Evolutionary conservation across 2,329 filamentous ascomycete genomes (phyloP).

Genomic region (Aureobasidium musti): DNA sequence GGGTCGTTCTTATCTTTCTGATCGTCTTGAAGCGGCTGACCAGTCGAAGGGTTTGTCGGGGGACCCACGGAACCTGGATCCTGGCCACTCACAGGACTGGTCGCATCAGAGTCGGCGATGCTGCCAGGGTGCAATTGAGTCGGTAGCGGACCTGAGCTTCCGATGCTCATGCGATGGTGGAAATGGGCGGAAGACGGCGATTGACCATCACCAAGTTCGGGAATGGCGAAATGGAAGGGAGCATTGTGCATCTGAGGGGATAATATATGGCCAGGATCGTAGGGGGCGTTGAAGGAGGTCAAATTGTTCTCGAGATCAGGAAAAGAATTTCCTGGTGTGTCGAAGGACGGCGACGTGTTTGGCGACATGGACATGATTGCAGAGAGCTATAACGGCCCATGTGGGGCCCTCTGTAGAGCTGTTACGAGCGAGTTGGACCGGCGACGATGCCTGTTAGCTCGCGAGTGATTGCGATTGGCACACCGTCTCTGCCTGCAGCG

Average conservation of each 20-base stretch:
- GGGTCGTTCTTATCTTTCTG: conserved; percentile 37
- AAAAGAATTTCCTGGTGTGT: conserved; percentile 13
- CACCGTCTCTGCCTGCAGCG: conserved; percentile 6
- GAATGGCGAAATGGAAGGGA: conserved; percentile 30
- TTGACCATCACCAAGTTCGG: conserved; percentile 34
- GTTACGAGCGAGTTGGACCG: neutral
- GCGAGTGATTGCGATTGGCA: neutral
- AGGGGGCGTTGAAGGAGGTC: conserved; percentile 15
- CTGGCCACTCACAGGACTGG: conserved; percentile 35
- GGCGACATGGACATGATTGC: conserved; percentile 22
- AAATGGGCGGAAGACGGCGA: conserved; percentile 40
- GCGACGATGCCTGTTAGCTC: neutral
- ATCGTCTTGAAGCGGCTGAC: conserved; percentile 26
- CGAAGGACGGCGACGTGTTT: conserved; percentile 27
- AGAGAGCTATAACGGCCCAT: conserved; percentile 29
- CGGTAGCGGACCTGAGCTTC: conserved; percentile 36
- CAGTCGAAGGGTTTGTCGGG: conserved; percentile 21
- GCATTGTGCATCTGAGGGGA: conserved; percentile 24
- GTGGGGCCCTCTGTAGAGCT: conserved; percentile 23
- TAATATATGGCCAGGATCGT: conserved; percentile 13
- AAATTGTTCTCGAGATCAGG: conserved; percentile 13
- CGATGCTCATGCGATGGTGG: conserved; percentile 38
- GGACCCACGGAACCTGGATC: conserved; percentile 8
- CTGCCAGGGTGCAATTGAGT: conserved; percentile 35
- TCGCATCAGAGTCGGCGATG: conserved; percentile 38